Percentiles rank a stretch among this genome's conserved stretches.
These are phyloP conservation scores for Carex scoparia DNA, from an alignment of 176 grass and related monocot species.

Conservation along the genomic window DNA sequence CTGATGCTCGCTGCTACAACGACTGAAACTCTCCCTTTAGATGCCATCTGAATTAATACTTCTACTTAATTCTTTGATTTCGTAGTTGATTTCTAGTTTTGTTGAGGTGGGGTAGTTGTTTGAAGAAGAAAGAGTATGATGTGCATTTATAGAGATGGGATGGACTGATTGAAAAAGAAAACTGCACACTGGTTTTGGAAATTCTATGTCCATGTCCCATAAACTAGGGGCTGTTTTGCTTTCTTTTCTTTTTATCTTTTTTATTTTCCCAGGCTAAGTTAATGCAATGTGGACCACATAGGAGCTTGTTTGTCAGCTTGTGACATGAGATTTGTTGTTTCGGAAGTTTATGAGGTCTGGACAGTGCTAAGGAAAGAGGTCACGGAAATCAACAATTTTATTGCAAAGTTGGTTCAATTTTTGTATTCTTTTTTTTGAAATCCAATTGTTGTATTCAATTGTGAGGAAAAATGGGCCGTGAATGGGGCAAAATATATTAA, in stretches of 20 bases:
- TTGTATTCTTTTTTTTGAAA: no score
- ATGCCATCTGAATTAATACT: constrained; percentile 20
- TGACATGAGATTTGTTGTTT: not conserved
- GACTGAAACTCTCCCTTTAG: constrained; percentile 34
- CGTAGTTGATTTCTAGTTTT: not conserved
- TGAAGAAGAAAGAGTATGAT: not conserved
- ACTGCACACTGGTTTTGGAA: not conserved
- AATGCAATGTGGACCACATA: not conserved
- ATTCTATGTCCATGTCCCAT: not conserved
- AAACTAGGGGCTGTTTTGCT: not conserved
- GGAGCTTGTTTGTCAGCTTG: not conserved
- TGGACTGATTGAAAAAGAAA: not conserved
- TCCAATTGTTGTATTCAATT: no score
- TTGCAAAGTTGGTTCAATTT: no score
- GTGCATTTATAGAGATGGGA: not conserved
- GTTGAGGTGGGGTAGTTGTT: not conserved
- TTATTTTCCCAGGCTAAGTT: not conserved
- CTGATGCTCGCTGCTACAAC: constrained; percentile 45
- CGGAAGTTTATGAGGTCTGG: not conserved
- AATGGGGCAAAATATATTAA: no score
- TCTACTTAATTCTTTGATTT: not conserved
- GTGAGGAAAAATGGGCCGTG: no score
- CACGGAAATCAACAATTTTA: no score
- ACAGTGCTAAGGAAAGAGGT: not conserved
- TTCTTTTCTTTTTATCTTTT: not conserved